Conservation (phyloP, 2,329 filamentous ascomycete genomes). For the Arthrobotrys megalospora region DNA sequence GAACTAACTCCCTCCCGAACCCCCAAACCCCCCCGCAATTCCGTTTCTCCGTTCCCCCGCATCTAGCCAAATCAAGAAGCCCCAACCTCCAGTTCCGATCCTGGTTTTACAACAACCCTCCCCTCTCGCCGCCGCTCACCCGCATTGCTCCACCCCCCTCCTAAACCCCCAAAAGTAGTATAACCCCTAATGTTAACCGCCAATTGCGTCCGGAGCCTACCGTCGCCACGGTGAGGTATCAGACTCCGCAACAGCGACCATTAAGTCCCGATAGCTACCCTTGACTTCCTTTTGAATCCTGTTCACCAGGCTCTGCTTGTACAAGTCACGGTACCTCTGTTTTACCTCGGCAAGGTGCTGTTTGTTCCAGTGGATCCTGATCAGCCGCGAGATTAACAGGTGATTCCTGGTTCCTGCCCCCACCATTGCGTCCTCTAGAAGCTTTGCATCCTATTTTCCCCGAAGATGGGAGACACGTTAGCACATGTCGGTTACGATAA, state of each 20-base stretch:
- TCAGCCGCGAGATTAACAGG: slow-evolving; percentile 81
- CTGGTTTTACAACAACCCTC: slow-evolving; percentile 20
- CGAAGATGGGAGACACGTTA: not conserved
- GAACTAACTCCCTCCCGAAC: no score
- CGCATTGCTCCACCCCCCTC: not conserved
- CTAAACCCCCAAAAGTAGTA: not conserved
- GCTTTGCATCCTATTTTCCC: slow-evolving; percentile 75
- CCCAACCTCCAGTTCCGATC: slow-evolving; percentile 32
- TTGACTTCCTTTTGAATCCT: slow-evolving; percentile 87
- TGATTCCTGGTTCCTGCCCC: slow-evolving; percentile 89
- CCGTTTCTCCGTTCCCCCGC: slow-evolving; percentile 36
- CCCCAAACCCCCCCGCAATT: slow-evolving; percentile 9
- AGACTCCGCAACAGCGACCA: slow-evolving; percentile 74
- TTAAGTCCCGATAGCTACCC: slow-evolving; percentile 82
- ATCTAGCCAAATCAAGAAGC: slow-evolving; percentile 47
- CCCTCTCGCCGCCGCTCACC: slow-evolving; percentile 8
- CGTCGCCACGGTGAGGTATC: slow-evolving; percentile 52
- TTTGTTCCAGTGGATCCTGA: slow-evolving; percentile 87
- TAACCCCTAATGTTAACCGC: slow-evolving; percentile 6
- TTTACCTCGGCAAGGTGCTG: slow-evolving; percentile 82
- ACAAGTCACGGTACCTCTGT: slow-evolving; percentile 81
- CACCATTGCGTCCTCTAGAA: slow-evolving; percentile 89
- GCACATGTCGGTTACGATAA: not conserved
- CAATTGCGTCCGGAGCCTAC: not conserved
- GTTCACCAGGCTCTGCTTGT: slow-evolving; percentile 76